Conservation (phyloP, 2,329 filamentous ascomycete genomes). For the Fulvia fulva region DNA sequence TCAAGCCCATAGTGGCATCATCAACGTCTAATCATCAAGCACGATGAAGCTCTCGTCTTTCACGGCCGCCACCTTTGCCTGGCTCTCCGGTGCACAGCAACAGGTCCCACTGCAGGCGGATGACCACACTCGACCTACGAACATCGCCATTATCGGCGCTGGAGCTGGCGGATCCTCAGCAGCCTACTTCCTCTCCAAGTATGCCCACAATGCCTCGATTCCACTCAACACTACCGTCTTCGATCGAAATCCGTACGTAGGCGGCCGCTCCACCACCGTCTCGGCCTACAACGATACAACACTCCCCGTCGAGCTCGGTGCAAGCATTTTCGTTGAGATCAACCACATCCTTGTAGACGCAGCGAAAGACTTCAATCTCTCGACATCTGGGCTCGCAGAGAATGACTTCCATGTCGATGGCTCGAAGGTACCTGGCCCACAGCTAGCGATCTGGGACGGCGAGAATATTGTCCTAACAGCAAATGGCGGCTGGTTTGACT, state of each 20-base stretch:
- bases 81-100: constrained; percentile 2
- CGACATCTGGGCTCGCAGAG: constrained; percentile 31
- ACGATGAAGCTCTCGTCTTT: constrained; percentile 5
- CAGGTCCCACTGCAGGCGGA: constrained; percentile 13
- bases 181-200: constrained; percentile 75
- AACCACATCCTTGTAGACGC: constrained; percentile 81
- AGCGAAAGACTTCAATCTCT: constrained; percentile 66
- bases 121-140: constrained; percentile 8
- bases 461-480: constrained; percentile 66
- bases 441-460: constrained; percentile 83
- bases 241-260: constrained; percentile 72
- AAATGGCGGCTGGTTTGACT: constrained; percentile 72
- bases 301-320: constrained; percentile 78
- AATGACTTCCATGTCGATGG: constrained; percentile 25
- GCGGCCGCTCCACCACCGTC: constrained; percentile 83
- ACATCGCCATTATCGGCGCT: constrained; percentile 51
- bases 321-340: constrained; percentile 81
- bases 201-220: constrained; percentile 58
- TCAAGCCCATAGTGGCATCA: constrained; percentile 5
- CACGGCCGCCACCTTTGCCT: neutral
- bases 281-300: constrained; percentile 65
- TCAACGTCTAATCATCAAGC: neutral
- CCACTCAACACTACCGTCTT: constrained; percentile 80
- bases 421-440: constrained; percentile 48
- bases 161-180: constrained; percentile 83